phyloP scores from a whole-genome alignment of 2,329 filamentous ascomycete genomes.

The Colletotrichum plurivorum region DNA sequence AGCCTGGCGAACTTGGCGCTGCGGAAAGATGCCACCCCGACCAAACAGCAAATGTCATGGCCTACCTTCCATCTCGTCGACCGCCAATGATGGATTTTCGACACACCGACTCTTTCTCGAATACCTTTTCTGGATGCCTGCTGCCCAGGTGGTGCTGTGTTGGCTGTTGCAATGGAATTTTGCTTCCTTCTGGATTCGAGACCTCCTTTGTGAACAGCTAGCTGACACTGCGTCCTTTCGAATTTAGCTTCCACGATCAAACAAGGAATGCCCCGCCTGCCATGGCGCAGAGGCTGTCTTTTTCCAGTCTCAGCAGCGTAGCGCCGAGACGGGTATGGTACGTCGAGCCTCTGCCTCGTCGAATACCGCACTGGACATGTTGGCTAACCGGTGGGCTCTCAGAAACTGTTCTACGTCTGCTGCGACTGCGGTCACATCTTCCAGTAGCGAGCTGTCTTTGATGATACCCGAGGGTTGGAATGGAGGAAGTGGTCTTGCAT shows the following conservation, averaged over 20 bases:
- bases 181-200: constrained; percentile 41
- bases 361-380: background rate
- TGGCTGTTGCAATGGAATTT: constrained; percentile 40
- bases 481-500: constrained; percentile 23
- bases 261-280: constrained; percentile 88
- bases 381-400: constrained; percentile 44
- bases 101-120: background rate
- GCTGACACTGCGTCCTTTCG: constrained; percentile 59
- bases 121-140: constrained; percentile 3
- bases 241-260: constrained; percentile 88
- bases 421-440: constrained; percentile 94
- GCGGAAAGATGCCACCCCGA: constrained; percentile 1
- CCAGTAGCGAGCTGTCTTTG: constrained; percentile 56
- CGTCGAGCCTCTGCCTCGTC: constrained; percentile 51
- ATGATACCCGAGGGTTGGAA: constrained; percentile 44
- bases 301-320: constrained; percentile 98
- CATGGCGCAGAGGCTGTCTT: constrained; percentile 93
- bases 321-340: constrained; percentile 98
- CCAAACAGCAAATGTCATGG: constrained; percentile 28
- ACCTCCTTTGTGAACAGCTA: constrained; percentile 45
- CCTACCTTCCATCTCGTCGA: constrained; percentile 36
- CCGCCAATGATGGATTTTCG: constrained; percentile 13
- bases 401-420: constrained; percentile 97
- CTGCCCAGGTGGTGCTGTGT: constrained; percentile 11
- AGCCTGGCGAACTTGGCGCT: constrained; percentile 25